phyloP scores from a whole-genome alignment of 345 rosid species.

The Pugionium cornutum region DNA sequence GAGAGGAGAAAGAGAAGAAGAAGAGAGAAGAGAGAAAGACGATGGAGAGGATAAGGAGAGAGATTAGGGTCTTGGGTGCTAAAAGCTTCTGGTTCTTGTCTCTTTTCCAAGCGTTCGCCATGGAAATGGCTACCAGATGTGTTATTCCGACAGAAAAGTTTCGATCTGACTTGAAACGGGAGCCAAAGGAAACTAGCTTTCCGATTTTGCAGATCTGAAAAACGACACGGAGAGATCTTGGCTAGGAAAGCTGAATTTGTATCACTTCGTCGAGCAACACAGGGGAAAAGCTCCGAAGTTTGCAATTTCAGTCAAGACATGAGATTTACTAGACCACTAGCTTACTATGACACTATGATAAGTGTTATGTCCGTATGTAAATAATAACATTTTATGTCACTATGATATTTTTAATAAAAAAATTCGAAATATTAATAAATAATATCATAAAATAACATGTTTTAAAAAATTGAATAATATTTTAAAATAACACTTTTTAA shows the following conservation, averaged over 20 bases:
- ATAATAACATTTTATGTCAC: too few species aligned
- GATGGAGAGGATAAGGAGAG: slow-evolving; percentile 48
- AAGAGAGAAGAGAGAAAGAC: slow-evolving; percentile 52
- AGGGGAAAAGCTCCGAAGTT: slow-evolving; percentile 5
- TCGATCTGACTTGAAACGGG: not conserved
- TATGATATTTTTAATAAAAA: too few species aligned
- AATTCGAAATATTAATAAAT: too few species aligned
- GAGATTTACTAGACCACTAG: slow-evolving; percentile 2
- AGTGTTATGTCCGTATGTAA: too few species aligned
- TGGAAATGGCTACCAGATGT: slow-evolving; percentile 29
- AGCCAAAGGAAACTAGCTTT: not conserved
- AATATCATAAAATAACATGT: too few species aligned
- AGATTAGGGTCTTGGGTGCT: slow-evolving; percentile 51
- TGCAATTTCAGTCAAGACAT: slow-evolving; percentile 2
- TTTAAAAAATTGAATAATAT: too few species aligned
- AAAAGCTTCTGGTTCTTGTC: slow-evolving; percentile 58
- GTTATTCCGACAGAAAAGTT: not conserved
- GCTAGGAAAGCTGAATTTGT: slow-evolving; percentile 2
- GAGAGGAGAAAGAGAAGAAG: slow-evolving; percentile 41
- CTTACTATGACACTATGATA: too few species aligned
- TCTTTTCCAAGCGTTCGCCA: slow-evolving; percentile 78
- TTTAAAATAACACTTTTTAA: too few species aligned
- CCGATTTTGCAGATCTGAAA: slow-evolving; percentile 26
- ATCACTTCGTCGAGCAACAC: not conserved
- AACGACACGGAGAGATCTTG: slow-evolving; percentile 24